phyloP scores from a whole-genome alignment of 495 filamentous ascomycete genomes.

The Penicillium diatomitis region DNA sequence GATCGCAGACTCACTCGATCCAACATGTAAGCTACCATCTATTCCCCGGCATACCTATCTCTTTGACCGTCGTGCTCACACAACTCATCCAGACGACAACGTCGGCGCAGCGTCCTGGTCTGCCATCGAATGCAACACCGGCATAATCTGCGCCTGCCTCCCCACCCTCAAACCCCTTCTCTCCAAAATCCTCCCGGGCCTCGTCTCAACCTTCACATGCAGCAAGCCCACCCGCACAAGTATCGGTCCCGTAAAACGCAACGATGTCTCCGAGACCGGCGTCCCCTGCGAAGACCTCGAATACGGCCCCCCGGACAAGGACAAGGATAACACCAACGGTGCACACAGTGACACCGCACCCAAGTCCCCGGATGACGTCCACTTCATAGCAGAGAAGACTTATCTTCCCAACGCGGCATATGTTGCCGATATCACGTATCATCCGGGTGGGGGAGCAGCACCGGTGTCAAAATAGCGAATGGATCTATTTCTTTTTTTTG shows the following conservation, averaged over 20 bases:
- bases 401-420: background rate
- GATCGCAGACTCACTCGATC: conserved; percentile 31
- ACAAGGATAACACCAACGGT: too few species aligned
- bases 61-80: conserved; percentile 1
- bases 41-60: background rate
- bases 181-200: conserved; percentile 25
- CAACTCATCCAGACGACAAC: conserved; percentile 35
- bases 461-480: background rate
- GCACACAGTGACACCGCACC: too few species aligned
- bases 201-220: conserved; percentile 22
- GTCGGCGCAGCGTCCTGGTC: conserved; percentile 62
- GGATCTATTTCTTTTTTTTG: background rate
- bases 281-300: conserved; percentile 26
- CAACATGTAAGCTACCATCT: conserved; percentile 26
- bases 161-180: conserved; percentile 79
- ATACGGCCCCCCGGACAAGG: conserved; percentile 5
- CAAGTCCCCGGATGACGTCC: conserved; percentile 1
- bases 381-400: conserved; percentile 4
- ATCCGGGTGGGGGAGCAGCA: background rate
- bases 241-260: conserved; percentile 17
- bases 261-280: conserved; percentile 24
- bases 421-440: conserved; percentile 3
- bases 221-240: conserved; percentile 11
- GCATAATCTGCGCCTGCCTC: conserved; percentile 84
- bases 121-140: conserved; percentile 78